These are phyloP conservation scores for Xerocomus potaroensis DNA, from an alignment of 768 basidiomycete species.

Conservation along the genomic window DNA sequence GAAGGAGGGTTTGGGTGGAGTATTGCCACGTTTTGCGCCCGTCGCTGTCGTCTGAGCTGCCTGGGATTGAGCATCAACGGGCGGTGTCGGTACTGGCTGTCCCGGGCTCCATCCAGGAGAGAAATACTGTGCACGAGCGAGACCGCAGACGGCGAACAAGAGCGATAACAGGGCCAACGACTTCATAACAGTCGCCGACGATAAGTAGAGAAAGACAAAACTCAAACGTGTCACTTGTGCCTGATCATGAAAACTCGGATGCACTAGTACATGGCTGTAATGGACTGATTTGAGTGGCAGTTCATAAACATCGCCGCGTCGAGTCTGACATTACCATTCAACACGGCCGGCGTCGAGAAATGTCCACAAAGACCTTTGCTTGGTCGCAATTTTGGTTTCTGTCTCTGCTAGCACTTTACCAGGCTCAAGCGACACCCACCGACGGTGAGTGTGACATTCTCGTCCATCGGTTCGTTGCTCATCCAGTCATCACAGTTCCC, in stretches of 20 bases:
- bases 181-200: slow-evolving; percentile 45
- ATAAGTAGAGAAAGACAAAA: too few relatives aligned
- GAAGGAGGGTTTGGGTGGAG: slow-evolving; percentile 20
- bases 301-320: not conserved
- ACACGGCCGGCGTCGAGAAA: slow-evolving; percentile 1
- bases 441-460: slow-evolving; percentile 41
- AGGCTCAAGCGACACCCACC: slow-evolving; percentile 30
- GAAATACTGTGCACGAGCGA: slow-evolving; percentile 64
- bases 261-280: too few relatives aligned
- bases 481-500: too few relatives aligned
- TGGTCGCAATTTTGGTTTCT: slow-evolving; percentile 20
- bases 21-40: slow-evolving; percentile 20
- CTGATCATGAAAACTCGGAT: not conserved
- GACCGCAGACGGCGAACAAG: slow-evolving; percentile 17
- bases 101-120: slow-evolving; percentile 81
- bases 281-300: too few relatives aligned
- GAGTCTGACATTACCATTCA: not conserved
- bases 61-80: slow-evolving; percentile 11
- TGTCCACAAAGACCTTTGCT: slow-evolving; percentile 4
- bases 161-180: slow-evolving; percentile 35
- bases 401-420: slow-evolving; percentile 5
- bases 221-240: too few relatives aligned
- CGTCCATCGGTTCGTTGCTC: too few relatives aligned
- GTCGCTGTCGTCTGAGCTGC: slow-evolving; percentile 23
- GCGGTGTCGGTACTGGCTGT: slow-evolving; percentile 43